These are phyloP conservation scores for Schizophyllum commune DNA, from an alignment of 1,284 basidiomycete genomes.

Conservation along the genomic window DNA sequence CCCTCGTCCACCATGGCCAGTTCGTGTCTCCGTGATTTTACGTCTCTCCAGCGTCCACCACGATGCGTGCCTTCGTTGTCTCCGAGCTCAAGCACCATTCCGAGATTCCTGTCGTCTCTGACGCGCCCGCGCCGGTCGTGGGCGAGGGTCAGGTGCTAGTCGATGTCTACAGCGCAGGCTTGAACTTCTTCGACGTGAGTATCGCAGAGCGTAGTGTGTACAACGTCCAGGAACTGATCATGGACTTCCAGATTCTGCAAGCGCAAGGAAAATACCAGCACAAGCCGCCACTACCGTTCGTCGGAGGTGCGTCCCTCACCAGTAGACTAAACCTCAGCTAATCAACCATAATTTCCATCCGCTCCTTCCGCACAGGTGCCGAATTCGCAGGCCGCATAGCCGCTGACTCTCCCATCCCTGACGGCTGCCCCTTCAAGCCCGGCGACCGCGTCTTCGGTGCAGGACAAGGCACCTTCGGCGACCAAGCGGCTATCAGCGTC, in stretches of 20 bases:
- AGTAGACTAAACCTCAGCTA: neutral
- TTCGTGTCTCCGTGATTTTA: constrained; percentile 22
- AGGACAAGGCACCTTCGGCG: constrained; percentile 35
- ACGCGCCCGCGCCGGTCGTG: constrained; percentile 56
- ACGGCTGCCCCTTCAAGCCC: constrained; percentile 70
- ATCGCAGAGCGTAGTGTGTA: neutral
- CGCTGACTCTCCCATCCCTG: constrained; percentile 69
- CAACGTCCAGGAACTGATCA: neutral
- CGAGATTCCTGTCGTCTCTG: constrained; percentile 46
- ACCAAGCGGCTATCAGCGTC: constrained; percentile 7
- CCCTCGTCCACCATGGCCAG: neutral
- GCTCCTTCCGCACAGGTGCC: constrained; percentile 48
- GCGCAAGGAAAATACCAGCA: constrained; percentile 84
- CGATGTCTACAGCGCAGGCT: constrained; percentile 71
- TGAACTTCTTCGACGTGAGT: constrained; percentile 75
- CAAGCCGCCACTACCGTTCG: constrained; percentile 78
- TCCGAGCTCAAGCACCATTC: constrained; percentile 69
- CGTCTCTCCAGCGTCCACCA: constrained; percentile 11
- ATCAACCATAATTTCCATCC: neutral
- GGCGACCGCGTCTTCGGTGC: constrained; percentile 90
- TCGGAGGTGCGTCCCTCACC: neutral
- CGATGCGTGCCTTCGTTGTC: constrained; percentile 78
- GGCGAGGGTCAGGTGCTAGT: constrained; percentile 63
- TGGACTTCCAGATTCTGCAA: constrained; percentile 58
- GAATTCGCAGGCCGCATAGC: constrained; percentile 86